These are phyloP conservation scores for Hemisphaericaspora lyxosophila DNA, from an alignment of 1,139 yeast species.

Conservation along the genomic window DNA sequence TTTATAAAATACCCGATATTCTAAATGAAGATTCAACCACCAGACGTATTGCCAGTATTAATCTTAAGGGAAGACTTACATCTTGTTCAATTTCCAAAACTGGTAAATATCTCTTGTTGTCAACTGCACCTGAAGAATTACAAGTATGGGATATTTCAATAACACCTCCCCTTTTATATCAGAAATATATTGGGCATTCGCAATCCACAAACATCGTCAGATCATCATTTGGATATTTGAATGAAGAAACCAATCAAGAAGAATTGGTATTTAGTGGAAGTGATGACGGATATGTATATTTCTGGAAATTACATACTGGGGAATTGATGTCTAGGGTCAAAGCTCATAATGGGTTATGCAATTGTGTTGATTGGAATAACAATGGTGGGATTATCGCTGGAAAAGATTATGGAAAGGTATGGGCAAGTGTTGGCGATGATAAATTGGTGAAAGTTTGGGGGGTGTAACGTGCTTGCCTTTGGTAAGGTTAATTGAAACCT, in stretches of 20 bases:
- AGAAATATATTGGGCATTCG: slow-evolving; percentile 68
- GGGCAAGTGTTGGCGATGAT: slow-evolving; percentile 90
- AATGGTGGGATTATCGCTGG: slow-evolving; percentile 21
- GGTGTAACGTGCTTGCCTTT: not conserved
- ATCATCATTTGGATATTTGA: slow-evolving; percentile 68
- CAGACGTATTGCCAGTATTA: slow-evolving; percentile 32
- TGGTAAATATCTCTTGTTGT: slow-evolving; percentile 57
- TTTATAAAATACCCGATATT: slow-evolving; percentile 45
- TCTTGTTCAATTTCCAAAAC: slow-evolving; percentile 41
- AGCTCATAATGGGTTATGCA: slow-evolving; percentile 71
- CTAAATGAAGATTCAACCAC: slow-evolving; percentile 37
- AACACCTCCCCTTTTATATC: slow-evolving; percentile 43
- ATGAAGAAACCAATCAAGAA: slow-evolving; percentile 44
- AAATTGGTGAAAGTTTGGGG: slow-evolving; percentile 68
- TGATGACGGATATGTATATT: slow-evolving; percentile 74
- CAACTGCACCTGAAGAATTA: slow-evolving; percentile 73
- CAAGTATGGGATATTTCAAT: slow-evolving; percentile 69
- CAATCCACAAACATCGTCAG: slow-evolving; percentile 72
- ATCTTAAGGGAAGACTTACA: slow-evolving; percentile 37
- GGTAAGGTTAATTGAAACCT: too few species aligned
- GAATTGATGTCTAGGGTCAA: slow-evolving; percentile 56
- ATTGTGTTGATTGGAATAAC: slow-evolving; percentile 76
- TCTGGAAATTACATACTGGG: slow-evolving; percentile 80
- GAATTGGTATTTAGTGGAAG: slow-evolving; percentile 78
- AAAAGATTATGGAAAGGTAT: slow-evolving; percentile 47